Evolutionary conservation across 1,139 yeast species (phyloP).

Genomic region (Pichia sp.): DNA sequence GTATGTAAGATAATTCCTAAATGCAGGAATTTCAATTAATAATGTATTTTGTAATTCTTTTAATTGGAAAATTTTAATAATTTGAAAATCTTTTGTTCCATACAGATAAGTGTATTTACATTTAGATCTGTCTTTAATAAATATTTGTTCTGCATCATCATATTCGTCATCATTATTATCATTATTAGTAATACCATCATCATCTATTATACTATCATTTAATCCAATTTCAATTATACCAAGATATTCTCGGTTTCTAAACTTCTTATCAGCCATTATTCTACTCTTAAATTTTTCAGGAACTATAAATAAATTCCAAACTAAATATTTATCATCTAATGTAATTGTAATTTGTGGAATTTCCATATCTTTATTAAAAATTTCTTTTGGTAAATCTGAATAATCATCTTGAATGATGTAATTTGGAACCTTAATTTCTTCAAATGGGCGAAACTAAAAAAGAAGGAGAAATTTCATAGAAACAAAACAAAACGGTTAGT

Average conservation of each 20-base stretch:
- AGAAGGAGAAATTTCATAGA: too few relatives aligned
- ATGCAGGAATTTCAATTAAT: constrained; percentile 15
- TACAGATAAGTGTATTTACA: constrained; percentile 25
- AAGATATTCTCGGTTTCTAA: constrained; percentile 5
- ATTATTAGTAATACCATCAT: constrained; percentile 1
- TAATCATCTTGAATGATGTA: constrained; percentile 14
- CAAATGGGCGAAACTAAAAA: constrained; percentile 22
- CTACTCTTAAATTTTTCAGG: constrained; percentile 8
- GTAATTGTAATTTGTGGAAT: constrained; percentile 1
- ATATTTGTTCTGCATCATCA: constrained; percentile 53
- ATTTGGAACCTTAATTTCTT: constrained; percentile 24
- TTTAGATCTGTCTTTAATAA: constrained; percentile 22
- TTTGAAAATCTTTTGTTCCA: constrained; percentile 20
- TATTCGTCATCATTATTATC: constrained; percentile 31
- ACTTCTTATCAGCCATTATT: constrained; percentile 1
- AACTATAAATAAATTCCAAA: constrained; percentile 5
- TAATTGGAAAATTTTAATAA: constrained; percentile 21
- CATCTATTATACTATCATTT: neutral
- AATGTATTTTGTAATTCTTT: constrained; percentile 20
- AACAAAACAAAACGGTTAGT: too few relatives aligned
- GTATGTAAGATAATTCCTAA: constrained; percentile 7
- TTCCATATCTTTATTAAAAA: constrained; percentile 11
- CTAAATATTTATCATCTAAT: neutral
- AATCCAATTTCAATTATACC: constrained; percentile 2
- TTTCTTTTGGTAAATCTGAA: constrained; percentile 10